Evolutionary conservation across 139 green algal species (phyloP).

Genomic region (Chlorella sp.): DNA sequence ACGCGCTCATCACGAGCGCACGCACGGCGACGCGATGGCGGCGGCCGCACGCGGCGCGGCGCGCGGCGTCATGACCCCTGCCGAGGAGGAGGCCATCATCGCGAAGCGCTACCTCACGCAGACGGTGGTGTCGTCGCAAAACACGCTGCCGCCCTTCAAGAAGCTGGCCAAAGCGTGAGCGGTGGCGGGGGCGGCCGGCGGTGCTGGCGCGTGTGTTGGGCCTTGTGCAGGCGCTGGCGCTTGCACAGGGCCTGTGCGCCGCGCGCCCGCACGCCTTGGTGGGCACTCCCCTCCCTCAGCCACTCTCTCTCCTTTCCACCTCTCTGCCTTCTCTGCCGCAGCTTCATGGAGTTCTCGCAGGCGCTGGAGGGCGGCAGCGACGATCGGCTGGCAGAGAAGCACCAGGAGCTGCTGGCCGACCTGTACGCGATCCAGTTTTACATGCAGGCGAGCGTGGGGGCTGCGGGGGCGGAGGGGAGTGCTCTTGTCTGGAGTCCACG

Average conservation of each 20-base stretch:
- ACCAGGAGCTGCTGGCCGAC: conserved; percentile 27
- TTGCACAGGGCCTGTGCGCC: no score
- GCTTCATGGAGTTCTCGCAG: conserved; percentile 28
- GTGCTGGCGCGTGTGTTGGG: not conserved
- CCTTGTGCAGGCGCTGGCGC: no score
- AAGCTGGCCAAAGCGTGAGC: conserved; percentile 33
- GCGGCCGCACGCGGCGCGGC: no score
- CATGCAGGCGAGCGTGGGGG: not conserved
- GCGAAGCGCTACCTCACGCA: conserved; percentile 40
- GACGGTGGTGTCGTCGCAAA: conserved; percentile 7
- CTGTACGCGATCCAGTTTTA: conserved; percentile 35
- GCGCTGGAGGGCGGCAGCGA: not conserved
- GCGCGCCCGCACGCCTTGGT: not conserved
- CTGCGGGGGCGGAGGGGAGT: not conserved
- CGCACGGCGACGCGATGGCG: no score
- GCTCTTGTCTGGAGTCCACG: no score
- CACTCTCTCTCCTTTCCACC: not conserved
- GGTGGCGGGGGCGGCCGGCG: not conserved
- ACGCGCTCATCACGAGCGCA: not conserved
- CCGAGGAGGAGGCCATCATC: conserved; percentile 47
- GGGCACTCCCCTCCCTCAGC: not conserved
- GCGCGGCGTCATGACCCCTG: not conserved
- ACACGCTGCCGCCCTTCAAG: conserved; percentile 32
- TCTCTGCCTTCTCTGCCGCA: not conserved
- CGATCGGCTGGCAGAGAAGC: not conserved